Base-by-base conservation (phyloP, 352 stramenopile genomes). In the Blastocystis sp. region DNA sequence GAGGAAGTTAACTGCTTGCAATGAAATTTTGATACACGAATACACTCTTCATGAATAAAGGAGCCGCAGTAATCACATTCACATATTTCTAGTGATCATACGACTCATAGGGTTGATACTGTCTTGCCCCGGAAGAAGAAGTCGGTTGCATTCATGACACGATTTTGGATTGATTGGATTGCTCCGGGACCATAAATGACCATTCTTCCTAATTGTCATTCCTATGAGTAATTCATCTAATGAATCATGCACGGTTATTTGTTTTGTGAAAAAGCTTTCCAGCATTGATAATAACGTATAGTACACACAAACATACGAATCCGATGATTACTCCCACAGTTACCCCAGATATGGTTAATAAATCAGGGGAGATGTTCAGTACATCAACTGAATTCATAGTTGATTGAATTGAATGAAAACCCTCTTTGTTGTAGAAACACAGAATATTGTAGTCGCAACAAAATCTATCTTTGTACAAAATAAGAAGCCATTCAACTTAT, bases 1-100 rank as follows among this genome's bases (percentile, higher is more conserved):
- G 59, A 74, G 29, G 59, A 87, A 74, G 77, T 87, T 32, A 87
- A 63, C 65, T 74, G 77, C 56, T 87, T 87, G 49, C 77, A 87
- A 46, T 87, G 59, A 42, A 87, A 87, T n/a, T 78, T 87, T 39
- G 65, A 74, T 11, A 46, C n/a, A 29, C 24, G 39, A 57, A 74
- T 74, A 43, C 77, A 87, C 46, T 54, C 19, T 35, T 87, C 77
- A 32, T 87, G 77, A 16, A 87, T 59, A 63, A 87, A 87, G 7
- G 77, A 32, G 9, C 77, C 77, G 27, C 77, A 87, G 37, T 87
- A 87, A 24, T 87, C 77, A 77, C 77, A 87, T 29, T 87, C 77
- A 37, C 35, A 78, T 16, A 87, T 87, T 75, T 77, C 77, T 87
- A 87, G 7, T 21, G 21, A 69, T 58, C 3, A 51, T 24, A 78